Conservation (phyloP, 208 protist species). For the Crithidia mellificae region DNA sequence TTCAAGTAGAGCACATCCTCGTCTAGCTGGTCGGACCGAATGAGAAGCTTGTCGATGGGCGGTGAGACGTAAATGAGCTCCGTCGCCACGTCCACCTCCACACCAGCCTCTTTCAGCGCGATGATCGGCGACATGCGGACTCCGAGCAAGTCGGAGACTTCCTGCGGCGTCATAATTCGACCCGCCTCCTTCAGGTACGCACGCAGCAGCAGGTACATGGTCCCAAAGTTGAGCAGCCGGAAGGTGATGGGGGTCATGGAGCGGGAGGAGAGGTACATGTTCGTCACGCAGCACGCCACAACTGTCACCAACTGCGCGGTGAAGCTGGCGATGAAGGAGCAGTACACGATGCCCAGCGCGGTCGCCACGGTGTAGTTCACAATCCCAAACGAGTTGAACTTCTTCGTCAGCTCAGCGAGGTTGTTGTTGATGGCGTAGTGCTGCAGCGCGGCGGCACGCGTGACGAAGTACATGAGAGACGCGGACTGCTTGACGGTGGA, state of each 20-base stretch:
- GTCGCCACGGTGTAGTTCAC: conserved; percentile 80
- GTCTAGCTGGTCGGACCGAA: conserved; percentile 51
- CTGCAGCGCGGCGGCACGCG: conserved; percentile 73
- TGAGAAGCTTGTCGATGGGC: conserved; percentile 58
- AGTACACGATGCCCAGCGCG: conserved; percentile 77
- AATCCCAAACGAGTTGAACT: conserved; percentile 89
- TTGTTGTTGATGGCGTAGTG: conserved; percentile 85
- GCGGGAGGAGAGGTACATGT: conserved; percentile 62
- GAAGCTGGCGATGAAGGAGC: conserved; percentile 64
- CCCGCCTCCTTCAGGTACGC: conserved; percentile 42
- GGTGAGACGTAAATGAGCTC: conserved; percentile 69
- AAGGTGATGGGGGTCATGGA: conserved; percentile 77
- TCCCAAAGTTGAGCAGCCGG: conserved; percentile 74
- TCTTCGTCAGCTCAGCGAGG: conserved; percentile 84
- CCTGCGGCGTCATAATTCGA: conserved; percentile 54
- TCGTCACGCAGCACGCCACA: conserved; percentile 60
- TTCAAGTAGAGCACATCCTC: conserved; percentile 75
- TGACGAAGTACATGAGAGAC: conserved; percentile 84
- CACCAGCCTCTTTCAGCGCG: conserved; percentile 27
- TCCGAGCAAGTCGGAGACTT: conserved; percentile 59
- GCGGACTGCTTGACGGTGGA: conserved; percentile 84
- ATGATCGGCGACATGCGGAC: conserved; percentile 47
- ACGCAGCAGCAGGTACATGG: conserved; percentile 59
- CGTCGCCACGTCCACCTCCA: conserved; percentile 30
- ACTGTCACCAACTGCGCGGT: conserved; percentile 71